phyloP scores from a whole-genome alignment of 352 stramenopile genomes.

The Pythium utonaiense region DNA sequence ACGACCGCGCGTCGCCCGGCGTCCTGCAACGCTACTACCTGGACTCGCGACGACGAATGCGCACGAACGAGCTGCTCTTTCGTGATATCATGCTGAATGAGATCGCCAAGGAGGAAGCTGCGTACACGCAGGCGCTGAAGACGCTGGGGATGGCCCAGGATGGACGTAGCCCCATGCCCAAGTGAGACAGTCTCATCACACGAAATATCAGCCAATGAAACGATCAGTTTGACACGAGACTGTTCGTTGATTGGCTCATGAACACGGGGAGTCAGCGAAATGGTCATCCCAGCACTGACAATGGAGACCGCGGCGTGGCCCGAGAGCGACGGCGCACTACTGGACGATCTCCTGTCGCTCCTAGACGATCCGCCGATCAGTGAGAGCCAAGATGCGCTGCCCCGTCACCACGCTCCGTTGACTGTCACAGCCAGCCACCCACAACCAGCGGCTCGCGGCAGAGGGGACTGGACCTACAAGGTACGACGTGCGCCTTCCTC shows the following conservation, averaged over 20 bases:
- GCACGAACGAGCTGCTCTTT: constrained; percentile 12
- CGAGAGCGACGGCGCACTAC: constrained; percentile 2
- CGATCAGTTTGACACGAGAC: neutral
- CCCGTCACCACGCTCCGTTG: neutral
- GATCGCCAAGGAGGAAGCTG: neutral
- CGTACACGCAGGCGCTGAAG: neutral
- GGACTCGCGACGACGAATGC: constrained; percentile 1
- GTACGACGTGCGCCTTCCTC: neutral
- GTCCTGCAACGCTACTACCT: constrained; percentile 6
- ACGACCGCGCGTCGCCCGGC: neutral
- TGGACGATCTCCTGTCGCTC: constrained; percentile 7
- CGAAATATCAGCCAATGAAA: neutral
- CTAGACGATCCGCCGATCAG: neutral
- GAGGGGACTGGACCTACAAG: neutral
- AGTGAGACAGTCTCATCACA: neutral
- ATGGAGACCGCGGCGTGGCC: neutral
- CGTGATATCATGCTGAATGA: constrained; percentile 3
- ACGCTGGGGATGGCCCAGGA: neutral
- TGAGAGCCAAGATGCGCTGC: neutral
- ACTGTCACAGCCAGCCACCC: neutral
- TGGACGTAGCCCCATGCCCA: too few relatives aligned
- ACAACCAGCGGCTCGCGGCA: neutral
- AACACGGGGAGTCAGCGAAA: too few relatives aligned
- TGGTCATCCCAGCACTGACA: neutral
- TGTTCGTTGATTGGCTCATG: neutral